These are phyloP conservation scores for Pythium periplocum DNA, from an alignment of 352 stramenopile genomes.

Conservation along the genomic window DNA sequence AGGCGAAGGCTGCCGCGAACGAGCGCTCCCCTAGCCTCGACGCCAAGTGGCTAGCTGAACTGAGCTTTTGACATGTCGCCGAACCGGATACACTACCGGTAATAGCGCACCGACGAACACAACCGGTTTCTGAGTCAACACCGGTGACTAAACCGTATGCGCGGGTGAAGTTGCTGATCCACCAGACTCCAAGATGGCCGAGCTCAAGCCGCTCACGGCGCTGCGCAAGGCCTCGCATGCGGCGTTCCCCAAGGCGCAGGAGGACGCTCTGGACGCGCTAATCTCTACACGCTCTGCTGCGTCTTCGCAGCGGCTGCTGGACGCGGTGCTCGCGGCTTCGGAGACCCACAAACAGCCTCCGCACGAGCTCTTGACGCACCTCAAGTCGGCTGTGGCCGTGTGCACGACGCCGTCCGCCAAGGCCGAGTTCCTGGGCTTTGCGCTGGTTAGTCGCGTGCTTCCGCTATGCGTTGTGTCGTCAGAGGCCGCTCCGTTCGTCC, in stretches of 20 bases:
- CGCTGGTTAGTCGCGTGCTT: conserved; percentile 16
- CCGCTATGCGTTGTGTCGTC: neutral
- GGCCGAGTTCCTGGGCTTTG: conserved; percentile 40
- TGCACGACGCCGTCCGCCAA: conserved; percentile 41
- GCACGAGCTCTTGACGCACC: conserved; percentile 1
- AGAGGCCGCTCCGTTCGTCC: conserved; percentile 3
- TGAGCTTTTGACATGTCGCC: too few relatives aligned
- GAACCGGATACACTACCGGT: too few relatives aligned
- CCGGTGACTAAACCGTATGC: too few relatives aligned
- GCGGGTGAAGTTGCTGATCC: too few relatives aligned
- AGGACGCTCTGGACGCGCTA: conserved; percentile 7
- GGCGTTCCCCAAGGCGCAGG: conserved; percentile 3
- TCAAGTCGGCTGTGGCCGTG: conserved; percentile 38
- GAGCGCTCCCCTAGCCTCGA: too few relatives aligned
- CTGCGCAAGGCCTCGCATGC: neutral
- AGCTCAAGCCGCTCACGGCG: neutral
- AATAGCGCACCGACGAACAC: too few relatives aligned
- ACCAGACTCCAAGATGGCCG: neutral
- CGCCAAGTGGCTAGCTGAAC: too few relatives aligned
- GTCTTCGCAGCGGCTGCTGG: conserved; percentile 8
- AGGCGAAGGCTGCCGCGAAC: too few relatives aligned
- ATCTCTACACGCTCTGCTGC: conserved; percentile 4
- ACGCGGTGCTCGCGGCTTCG: neutral
- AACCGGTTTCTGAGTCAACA: too few relatives aligned
- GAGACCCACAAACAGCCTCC: neutral